Percentiles rank a stretch among this genome's conserved stretches.
Conservation (phyloP, 176 grass and related monocot genomes). For the Tillandsia leiboldiana region DNA sequence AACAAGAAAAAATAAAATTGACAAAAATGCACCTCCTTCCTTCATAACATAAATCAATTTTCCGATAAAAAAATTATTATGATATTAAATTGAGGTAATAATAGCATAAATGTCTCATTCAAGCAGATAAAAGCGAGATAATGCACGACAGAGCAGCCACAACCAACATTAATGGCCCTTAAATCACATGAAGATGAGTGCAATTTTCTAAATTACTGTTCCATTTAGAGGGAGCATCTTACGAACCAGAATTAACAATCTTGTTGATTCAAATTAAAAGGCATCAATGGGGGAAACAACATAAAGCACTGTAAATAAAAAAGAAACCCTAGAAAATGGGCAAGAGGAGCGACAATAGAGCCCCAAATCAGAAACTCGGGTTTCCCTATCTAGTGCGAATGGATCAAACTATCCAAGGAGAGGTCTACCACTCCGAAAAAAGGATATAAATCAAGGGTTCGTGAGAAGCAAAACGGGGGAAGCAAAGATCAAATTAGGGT, state of each 20-base stretch:
- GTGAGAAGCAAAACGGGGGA: neutral
- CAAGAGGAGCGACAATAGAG: neutral
- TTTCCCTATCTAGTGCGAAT: neutral
- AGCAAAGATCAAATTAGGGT: neutral
- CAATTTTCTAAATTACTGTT: neutral
- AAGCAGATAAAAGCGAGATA: too few species aligned
- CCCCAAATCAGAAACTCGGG: neutral
- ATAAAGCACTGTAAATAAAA: neutral
- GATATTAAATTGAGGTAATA: too few species aligned
- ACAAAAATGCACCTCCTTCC: too few species aligned
- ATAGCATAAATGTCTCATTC: too few species aligned
- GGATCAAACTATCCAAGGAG: neutral
- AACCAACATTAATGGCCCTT: too few species aligned
- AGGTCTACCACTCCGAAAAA: neutral
- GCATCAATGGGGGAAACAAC: neutral
- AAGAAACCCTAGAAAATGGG: conserved; percentile 1
- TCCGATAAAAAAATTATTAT: too few species aligned
- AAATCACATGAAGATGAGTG: neutral
- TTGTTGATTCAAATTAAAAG: neutral
- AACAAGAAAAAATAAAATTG: too few species aligned
- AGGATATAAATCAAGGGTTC: neutral
- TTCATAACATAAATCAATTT: too few species aligned
- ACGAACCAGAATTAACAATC: neutral
- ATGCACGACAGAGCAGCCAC: too few species aligned
- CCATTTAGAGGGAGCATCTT: neutral